Evolutionary conservation across 805 yeast genomes (phyloP).

Genomic region (Priceomyces carsonii): DNA sequence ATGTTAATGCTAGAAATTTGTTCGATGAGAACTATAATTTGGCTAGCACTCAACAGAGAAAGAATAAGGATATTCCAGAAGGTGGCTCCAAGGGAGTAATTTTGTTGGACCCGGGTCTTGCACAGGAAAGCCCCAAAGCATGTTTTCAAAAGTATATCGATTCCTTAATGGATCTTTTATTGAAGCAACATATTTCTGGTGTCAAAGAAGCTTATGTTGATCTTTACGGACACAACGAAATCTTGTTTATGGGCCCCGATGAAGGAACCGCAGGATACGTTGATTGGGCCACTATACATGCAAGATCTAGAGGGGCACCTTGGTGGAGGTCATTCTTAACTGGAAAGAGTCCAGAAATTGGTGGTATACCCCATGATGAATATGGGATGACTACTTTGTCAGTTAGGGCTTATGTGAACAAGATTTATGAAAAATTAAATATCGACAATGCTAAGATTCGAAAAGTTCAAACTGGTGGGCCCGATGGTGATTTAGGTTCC

Average conservation of each 20-base stretch:
- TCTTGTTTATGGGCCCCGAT: conserved; percentile 97
- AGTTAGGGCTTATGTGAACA: conserved; percentile 87
- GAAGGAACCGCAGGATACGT: conserved; percentile 96
- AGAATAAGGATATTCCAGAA: conserved; percentile 97
- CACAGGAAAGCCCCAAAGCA: conserved; percentile 77
- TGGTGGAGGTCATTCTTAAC: conserved; percentile 99
- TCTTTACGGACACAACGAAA: conserved; percentile 79
- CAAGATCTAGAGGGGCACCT: conserved; percentile 86
- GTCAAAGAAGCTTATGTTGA: conserved; percentile 84
- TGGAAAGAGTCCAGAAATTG: conserved; percentile 87
- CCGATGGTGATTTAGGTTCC: conserved; percentile 97
- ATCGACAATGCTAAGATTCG: conserved; percentile 59
- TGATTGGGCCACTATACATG: conserved; percentile 97
- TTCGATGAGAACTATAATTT: conserved; percentile 96
- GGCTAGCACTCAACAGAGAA: conserved; percentile 94
- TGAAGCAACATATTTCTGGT: conserved; percentile 70
- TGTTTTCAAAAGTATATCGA: conserved; percentile 94
- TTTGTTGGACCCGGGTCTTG: conserved; percentile 71
- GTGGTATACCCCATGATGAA: conserved; percentile 98
- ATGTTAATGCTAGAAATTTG: conserved; percentile 79
- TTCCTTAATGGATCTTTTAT: conserved; percentile 80
- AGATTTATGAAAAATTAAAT: conserved; percentile 76
- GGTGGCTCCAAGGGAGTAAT: conserved; percentile 99
- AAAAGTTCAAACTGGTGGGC: conserved; percentile 97
- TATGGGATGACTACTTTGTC: conserved; percentile 97